Evolutionary conservation across 192 early-diverging fungal genomes (phyloP).

Genomic region (Umbelopsis sp.): DNA sequence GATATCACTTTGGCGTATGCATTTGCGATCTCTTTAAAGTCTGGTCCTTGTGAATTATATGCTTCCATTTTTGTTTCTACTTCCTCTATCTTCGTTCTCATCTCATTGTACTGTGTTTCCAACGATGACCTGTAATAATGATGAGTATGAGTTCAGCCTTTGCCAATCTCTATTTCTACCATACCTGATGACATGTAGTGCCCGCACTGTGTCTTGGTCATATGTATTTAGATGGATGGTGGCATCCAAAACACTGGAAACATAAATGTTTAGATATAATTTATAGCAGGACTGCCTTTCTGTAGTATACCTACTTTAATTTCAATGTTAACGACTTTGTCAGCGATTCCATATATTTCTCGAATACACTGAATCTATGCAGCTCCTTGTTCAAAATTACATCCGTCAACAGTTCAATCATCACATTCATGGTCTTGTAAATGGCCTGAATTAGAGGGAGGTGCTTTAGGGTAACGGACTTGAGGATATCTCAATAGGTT

Average conservation of each 20-base stretch:
- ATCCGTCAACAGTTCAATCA: not conserved
- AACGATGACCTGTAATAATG: not conserved
- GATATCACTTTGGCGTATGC: not conserved
- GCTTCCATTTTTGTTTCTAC: not conserved
- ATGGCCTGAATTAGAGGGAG: not conserved
- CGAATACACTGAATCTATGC: not conserved
- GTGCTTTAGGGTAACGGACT: no score
- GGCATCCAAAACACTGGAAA: not conserved
- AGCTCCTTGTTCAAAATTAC: not conserved
- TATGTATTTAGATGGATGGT: slow-evolving; percentile 2
- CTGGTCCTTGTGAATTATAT: not conserved
- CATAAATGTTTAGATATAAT: not conserved
- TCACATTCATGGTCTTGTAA: not conserved
- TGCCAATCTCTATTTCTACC: not conserved
- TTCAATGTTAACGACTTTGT: not conserved
- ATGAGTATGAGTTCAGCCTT: not conserved
- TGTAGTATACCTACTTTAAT: not conserved
- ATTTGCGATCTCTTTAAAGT: not conserved
- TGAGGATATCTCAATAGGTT: not conserved
- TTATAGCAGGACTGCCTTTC: not conserved
- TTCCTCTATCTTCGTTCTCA: not conserved
- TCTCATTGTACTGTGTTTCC: not conserved
- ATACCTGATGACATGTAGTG: slow-evolving; percentile 5
- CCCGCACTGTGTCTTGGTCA: slow-evolving; percentile 6
- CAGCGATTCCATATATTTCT: not conserved